Conservation (phyloP, 2,329 filamentous ascomycete species). For the Escovopsis sp. region DNA sequence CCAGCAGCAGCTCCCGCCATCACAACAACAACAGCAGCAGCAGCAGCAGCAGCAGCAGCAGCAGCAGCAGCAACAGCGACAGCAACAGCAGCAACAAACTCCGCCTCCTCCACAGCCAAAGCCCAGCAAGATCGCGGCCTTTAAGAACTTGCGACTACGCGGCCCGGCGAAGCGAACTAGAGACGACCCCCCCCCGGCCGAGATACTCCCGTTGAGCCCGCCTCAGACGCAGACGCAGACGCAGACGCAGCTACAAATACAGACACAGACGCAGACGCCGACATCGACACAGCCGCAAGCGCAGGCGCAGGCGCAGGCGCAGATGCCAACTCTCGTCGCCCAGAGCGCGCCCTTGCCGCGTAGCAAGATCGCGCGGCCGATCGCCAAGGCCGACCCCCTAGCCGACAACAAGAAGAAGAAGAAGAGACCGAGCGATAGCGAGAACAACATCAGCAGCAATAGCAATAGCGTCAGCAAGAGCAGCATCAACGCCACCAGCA, state of each 20-base stretch:
- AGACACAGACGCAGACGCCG: neutral
- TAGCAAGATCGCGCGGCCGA: neutral
- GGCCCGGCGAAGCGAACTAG: conserved; percentile 31
- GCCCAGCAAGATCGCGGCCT: conserved; percentile 21
- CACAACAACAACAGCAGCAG: no score
- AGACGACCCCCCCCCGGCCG: conserved; percentile 22
- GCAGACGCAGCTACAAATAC: no score
- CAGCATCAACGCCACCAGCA: conserved; percentile 1
- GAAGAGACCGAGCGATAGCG: no score
- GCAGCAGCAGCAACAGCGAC: conserved; percentile 8
- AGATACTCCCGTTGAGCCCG: conserved; percentile 13
- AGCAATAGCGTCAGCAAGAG: neutral
- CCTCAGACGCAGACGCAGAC: conserved; percentile 2
- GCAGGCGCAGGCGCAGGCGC: neutral
- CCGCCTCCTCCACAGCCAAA: neutral
- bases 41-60: no score
- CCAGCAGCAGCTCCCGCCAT: conserved; percentile 6
- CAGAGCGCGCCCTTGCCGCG: conserved; percentile 18
- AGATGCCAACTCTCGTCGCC: conserved; percentile 16
- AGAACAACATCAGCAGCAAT: no score
- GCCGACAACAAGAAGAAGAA: conserved; percentile 4
- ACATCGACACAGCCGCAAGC: no score
- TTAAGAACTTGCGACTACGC: conserved; percentile 29
- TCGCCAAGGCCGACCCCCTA: conserved; percentile 1
- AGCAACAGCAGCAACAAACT: no score